phyloP scores from a whole-genome alignment of 768 basidiomycete genomes.

The Vararia minispora region DNA sequence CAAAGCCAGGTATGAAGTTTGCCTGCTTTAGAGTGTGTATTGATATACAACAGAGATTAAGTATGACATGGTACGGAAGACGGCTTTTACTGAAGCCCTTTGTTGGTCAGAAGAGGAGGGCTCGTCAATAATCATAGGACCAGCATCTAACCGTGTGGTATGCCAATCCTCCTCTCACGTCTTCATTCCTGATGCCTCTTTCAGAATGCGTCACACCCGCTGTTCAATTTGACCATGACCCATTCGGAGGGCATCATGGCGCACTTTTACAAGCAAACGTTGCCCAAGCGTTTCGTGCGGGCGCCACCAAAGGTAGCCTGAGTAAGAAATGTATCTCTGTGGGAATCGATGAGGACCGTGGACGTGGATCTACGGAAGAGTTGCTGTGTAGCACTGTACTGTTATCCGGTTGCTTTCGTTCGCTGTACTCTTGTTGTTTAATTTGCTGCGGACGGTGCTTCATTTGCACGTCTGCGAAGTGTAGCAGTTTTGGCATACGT shows the following conservation, averaged over 20 bases:
- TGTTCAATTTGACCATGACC: conserved; percentile 66
- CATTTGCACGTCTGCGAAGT: too few relatives aligned
- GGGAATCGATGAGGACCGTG: too few relatives aligned
- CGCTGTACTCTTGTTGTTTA: too few relatives aligned
- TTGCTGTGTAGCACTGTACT: too few relatives aligned
- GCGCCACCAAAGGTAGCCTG: background rate
- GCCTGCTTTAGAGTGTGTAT: conserved; percentile 2
- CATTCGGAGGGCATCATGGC: conserved; percentile 57
- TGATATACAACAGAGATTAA: conserved; percentile 19
- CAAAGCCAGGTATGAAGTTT: conserved; percentile 11
- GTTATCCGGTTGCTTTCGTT: too few relatives aligned
- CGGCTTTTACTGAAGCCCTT: conserved; percentile 43
- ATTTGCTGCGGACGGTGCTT: too few relatives aligned
- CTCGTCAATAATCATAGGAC: conserved; percentile 45
- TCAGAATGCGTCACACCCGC: conserved; percentile 74
- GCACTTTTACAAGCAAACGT: conserved; percentile 57
- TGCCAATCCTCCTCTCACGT: conserved; percentile 16
- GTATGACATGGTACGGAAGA: conserved; percentile 25
- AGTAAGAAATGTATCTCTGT: too few relatives aligned
- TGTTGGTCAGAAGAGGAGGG: conserved; percentile 63
- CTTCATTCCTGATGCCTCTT: background rate
- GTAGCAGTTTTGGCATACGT: too few relatives aligned
- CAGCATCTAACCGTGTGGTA: conserved; percentile 51
- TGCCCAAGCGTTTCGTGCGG: conserved; percentile 21
- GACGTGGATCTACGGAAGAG: too few relatives aligned